A percentile compares a stretch with the other conserved stretches of the same genome.
These are phyloP conservation scores for Trypanosoma grayi DNA, from an alignment of 208 protist species.

Conservation along the genomic window DNA sequence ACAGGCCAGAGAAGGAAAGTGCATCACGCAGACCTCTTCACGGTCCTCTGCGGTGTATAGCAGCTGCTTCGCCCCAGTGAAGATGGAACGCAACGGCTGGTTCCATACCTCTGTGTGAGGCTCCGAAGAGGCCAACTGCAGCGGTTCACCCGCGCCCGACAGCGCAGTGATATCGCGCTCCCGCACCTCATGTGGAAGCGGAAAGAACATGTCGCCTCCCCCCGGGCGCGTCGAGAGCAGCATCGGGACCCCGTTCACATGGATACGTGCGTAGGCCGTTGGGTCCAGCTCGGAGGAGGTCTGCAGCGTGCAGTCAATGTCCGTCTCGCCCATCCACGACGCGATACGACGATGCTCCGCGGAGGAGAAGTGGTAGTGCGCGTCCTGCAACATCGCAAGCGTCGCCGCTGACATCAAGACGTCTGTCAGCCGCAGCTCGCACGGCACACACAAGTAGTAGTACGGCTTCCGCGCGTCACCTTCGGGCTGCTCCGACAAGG, in stretches of 20 bases:
- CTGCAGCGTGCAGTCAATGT: conserved; percentile 66
- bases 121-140: conserved; percentile 1
- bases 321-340: conserved; percentile 69
- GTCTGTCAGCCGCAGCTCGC: conserved; percentile 62
- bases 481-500: not conserved
- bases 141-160: conserved; percentile 15
- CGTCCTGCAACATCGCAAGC: conserved; percentile 66
- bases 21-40: not conserved
- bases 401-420: conserved; percentile 36
- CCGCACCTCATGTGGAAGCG: conserved; percentile 69
- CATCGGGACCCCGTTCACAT: conserved; percentile 75
- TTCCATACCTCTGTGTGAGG: conserved; percentile 20
- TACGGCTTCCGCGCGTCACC: conserved; percentile 47
- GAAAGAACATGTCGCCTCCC: conserved; percentile 85
- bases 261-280: conserved; percentile 55
- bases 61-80: conserved; percentile 17
- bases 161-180: too few relatives aligned
- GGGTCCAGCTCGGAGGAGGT: conserved; percentile 34
- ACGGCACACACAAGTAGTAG: conserved; percentile 87
- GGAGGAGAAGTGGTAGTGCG: conserved; percentile 81
- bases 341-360: conserved; percentile 64
- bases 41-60: not conserved
- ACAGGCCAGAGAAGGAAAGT: not conserved
- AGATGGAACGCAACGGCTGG: conserved; percentile 18
- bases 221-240: conserved; percentile 70